A percentile compares a stretch with the other conserved stretches of the same genome.
Conservation (phyloP, 257 asterid species). For the Coffea eugenioides region DNA sequence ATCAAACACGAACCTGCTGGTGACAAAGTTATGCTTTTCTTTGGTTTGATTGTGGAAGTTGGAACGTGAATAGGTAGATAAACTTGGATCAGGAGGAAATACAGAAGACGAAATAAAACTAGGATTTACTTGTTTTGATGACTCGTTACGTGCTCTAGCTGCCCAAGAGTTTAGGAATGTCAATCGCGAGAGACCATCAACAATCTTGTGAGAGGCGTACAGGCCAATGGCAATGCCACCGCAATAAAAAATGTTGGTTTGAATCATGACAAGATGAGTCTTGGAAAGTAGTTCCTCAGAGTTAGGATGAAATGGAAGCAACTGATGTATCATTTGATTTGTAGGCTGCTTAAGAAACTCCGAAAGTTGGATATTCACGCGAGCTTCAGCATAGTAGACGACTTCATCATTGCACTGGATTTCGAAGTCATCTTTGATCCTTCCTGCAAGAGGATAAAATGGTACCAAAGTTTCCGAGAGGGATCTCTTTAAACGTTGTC, state of each 20-base stretch:
- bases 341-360: constrained; percentile 4
- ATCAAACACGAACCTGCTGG: constrained; percentile 1
- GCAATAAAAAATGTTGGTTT: background rate
- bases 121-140: background rate
- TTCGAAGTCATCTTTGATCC: background rate
- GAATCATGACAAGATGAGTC: constrained; percentile 11
- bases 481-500: background rate
- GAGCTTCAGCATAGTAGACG: constrained; percentile 5
- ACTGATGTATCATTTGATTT: background rate
- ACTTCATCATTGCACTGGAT: constrained; percentile 4
- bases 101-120: background rate
- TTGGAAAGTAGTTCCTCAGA: background rate
- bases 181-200: background rate
- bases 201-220: constrained; percentile 8
- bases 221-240: constrained; percentile 14
- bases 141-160: background rate
- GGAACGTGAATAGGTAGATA: background rate
- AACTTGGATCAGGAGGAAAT: background rate
- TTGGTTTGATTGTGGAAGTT: too few relatives aligned
- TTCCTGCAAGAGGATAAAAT: constrained; percentile 8
- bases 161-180: constrained; percentile 16
- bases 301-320: background rate
- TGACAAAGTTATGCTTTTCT: background rate
- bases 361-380: background rate
- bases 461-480: background rate